phyloP scores from a whole-genome alignment of 768 basidiomycete genomes.

The Hypsizygus marmoreus region DNA sequence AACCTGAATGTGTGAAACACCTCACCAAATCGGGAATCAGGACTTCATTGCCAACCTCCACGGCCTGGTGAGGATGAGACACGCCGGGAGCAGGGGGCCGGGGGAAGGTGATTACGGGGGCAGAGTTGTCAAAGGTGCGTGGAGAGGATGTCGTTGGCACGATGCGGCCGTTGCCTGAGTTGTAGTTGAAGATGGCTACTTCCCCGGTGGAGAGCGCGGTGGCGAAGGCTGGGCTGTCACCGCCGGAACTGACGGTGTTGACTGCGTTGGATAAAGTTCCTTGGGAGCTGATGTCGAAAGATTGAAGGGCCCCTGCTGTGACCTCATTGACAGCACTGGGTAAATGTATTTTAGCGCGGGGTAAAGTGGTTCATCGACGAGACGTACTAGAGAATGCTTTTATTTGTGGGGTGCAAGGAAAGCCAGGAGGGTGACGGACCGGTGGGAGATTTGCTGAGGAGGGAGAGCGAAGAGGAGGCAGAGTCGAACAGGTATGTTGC shows the following conservation, averaged over 20 bases:
- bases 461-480: conserved; percentile 45
- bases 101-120: conserved; percentile 57
- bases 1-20: neutral
- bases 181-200: conserved; percentile 64
- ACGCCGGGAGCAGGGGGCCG: conserved; percentile 33
- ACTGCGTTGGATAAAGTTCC: conserved; percentile 47
- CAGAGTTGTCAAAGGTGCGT: conserved; percentile 31
- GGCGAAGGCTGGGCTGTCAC: conserved; percentile 53
- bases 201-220: conserved; percentile 53
- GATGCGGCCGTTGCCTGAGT: conserved; percentile 54
- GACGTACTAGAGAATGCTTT: conserved; percentile 62
- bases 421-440: conserved; percentile 66
- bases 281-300: conserved; percentile 49
- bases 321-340: conserved; percentile 64
- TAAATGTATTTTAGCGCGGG: neutral
- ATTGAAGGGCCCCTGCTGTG: conserved; percentile 50
- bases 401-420: conserved; percentile 53
- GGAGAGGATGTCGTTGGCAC: conserved; percentile 47
- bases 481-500: conserved; percentile 66
- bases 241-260: conserved; percentile 50
- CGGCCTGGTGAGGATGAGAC: conserved; percentile 65
- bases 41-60: conserved; percentile 52
- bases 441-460: conserved; percentile 49
- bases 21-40: conserved; percentile 62
- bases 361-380: neutral